These are phyloP conservation scores for Leptosphaerulina australis DNA, from an alignment of 2,329 filamentous ascomycete genomes.

Conservation along the genomic window DNA sequence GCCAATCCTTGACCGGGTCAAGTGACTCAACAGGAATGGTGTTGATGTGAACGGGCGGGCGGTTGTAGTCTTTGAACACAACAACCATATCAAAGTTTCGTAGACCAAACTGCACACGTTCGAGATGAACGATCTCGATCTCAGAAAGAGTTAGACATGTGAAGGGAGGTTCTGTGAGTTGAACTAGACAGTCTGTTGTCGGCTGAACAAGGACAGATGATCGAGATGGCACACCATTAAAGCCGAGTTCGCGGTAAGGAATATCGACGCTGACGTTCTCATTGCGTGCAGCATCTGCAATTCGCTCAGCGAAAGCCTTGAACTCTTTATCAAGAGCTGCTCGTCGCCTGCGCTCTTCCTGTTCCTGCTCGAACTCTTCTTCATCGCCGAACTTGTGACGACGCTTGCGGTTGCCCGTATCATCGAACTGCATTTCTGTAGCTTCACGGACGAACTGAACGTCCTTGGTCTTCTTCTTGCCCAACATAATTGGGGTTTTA, in stretches of 20 bases:
- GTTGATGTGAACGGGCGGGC: slow-evolving; percentile 92
- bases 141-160: slow-evolving; percentile 94
- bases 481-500: slow-evolving; percentile 96
- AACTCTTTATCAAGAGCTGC: slow-evolving; percentile 95
- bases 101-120: slow-evolving; percentile 92
- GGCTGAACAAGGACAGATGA: slow-evolving; percentile 96
- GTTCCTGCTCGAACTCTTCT: slow-evolving; percentile 97
- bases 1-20: slow-evolving; percentile 96
- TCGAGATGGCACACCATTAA: slow-evolving; percentile 94
- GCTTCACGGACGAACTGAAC: slow-evolving; percentile 98
- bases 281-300: slow-evolving; percentile 90
- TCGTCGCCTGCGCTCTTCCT: slow-evolving; percentile 89
- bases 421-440: slow-evolving; percentile 97
- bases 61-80: slow-evolving; percentile 95
- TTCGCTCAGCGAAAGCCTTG: slow-evolving; percentile 95
- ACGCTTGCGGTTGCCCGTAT: slow-evolving; percentile 96
- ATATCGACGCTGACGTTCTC: slow-evolving; percentile 94
- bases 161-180: slow-evolving; percentile 96
- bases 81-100: slow-evolving; percentile 99
- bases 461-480: slow-evolving; percentile 99
- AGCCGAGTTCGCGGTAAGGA: slow-evolving; percentile 93
- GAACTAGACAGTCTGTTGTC: slow-evolving; percentile 94
- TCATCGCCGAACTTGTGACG: slow-evolving; percentile 98
- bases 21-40: slow-evolving; percentile 96
- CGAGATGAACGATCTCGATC: slow-evolving; percentile 93